Percentiles rank a stretch among this genome's conserved stretches.
These are phyloP conservation scores for Stephania yunnanensis DNA, from an alignment of 164 flowering plant genomes.

Conservation along the genomic window DNA sequence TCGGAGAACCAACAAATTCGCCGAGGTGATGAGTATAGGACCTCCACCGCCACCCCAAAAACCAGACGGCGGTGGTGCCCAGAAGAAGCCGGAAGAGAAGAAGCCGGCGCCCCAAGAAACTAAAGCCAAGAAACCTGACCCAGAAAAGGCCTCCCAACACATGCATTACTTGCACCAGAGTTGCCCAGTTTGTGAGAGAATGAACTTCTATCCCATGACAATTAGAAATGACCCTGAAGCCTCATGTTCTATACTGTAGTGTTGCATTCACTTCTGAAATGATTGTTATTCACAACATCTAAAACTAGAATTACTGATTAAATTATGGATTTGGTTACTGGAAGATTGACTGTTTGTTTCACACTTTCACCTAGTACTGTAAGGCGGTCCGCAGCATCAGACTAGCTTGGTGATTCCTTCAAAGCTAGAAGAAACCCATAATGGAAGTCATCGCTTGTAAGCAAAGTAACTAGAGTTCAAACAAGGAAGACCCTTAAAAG, in stretches of 20 bases:
- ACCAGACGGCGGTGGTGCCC: constrained; percentile 17
- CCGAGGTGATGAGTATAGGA: constrained; percentile 46
- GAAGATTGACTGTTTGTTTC: background rate
- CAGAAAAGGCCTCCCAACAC: constrained; percentile 12
- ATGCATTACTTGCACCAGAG: constrained; percentile 9
- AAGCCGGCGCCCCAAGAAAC: constrained; percentile 12
- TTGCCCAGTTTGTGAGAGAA: constrained; percentile 21
- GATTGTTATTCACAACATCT: no score
- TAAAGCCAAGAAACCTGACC: constrained; percentile 18
- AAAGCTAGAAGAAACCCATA: background rate
- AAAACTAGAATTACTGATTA: no score
- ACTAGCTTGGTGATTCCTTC: background rate
- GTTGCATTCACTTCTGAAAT: no score
- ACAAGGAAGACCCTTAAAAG: background rate
- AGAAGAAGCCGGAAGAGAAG: constrained; percentile 33
- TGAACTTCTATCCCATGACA: constrained; percentile 12
- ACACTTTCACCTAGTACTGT: background rate
- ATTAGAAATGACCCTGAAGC: constrained; percentile 19
- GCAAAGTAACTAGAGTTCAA: background rate
- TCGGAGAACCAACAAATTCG: constrained; percentile 44
- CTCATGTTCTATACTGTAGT: constrained; percentile 35
- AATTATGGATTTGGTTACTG: background rate
- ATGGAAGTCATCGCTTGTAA: background rate
- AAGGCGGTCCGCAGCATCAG: no score
- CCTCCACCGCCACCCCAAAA: constrained; percentile 56